Base-by-base conservation (phyloP, 306 rosid genomes). In the Dicorynia guianensis region DNA sequence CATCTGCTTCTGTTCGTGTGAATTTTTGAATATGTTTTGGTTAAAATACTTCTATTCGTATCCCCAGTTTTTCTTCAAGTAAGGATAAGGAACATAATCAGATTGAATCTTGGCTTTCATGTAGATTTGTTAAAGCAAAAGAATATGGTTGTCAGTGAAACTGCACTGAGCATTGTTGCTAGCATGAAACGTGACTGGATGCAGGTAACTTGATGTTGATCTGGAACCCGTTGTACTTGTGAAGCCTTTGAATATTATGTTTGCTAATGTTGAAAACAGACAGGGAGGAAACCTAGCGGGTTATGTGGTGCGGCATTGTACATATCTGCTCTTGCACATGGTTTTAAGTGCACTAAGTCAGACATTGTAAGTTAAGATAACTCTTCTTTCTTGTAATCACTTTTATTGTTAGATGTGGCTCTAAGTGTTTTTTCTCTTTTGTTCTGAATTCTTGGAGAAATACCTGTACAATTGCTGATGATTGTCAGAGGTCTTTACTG, bases 111-210 rank as follows among this genome's bases (percentile, higher is more conserved):
- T 25, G 30, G 30, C 55, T 71, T 63, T 4, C 76, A 54, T 76
- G 72, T 56, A 85, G 89, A 72, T 71, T 72, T 85, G 69, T 76
- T 85, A 34, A 85, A 85, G 76, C 53, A 76, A 36, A 87, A 89
- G 58, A 80, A 83, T 50, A 69, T 77, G 76, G 71, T 50, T 54
- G 96, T 93, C 69, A 82, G 87, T 18, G 84, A 82, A 82, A 89
- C 97, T 76, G 98, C 96, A 44, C 75, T 83, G 67, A 84, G 74
- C 61, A 86, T 93, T 73, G 78, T 93, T 82, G 82, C 90, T 57
- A 87, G 91, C 85, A 93, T 93, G 98, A 93, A 91, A 85, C 87
- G 97, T 59, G 93, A 93, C 72, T 93, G 97, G 97, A 93, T 93
- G 93, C 96, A 91, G 97, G 98, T 93, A 62, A 15, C 61, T 55